Conservation (phyloP, 257 asterid species). For the Solanum dulcamara region DNA sequence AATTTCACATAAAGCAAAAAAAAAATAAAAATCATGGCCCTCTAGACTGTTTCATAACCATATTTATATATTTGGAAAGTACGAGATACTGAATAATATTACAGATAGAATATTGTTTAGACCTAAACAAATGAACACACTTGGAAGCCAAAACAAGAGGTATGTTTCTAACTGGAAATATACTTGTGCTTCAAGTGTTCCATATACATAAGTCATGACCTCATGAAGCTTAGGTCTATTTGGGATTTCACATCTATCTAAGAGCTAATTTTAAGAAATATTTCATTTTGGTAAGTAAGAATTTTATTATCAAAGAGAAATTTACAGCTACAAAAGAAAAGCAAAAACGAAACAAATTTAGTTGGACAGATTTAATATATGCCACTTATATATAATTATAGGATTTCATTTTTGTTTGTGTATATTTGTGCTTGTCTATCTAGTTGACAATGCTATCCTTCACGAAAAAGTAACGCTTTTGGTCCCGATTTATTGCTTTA, state of each 20-base stretch:
- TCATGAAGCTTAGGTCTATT: neutral
- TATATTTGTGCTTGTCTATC: too few species aligned
- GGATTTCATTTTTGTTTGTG: too few species aligned
- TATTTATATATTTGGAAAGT: neutral
- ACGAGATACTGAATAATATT: neutral
- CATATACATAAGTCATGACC: neutral
- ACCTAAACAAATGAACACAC: neutral
- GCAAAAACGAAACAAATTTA: too few species aligned
- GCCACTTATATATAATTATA: too few species aligned
- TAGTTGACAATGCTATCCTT: too few species aligned
- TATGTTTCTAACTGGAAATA: neutral
- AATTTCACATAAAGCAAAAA: too few species aligned
- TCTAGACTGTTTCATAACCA: neutral
- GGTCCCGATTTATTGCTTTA: too few species aligned
- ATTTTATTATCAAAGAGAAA: too few species aligned
- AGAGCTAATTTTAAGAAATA: too few species aligned
- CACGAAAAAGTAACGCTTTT: too few species aligned
- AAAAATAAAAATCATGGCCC: neutral
- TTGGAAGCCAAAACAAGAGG: neutral
- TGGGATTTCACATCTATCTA: neutral
- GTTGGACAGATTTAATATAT: too few species aligned
- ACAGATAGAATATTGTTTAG: neutral
- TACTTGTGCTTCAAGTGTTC: neutral
- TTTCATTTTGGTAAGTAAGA: too few species aligned
- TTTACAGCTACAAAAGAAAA: neutral